Evolutionary conservation across 2,329 filamentous ascomycete genomes (phyloP).

Genomic region (Aspergillus melleus): DNA sequence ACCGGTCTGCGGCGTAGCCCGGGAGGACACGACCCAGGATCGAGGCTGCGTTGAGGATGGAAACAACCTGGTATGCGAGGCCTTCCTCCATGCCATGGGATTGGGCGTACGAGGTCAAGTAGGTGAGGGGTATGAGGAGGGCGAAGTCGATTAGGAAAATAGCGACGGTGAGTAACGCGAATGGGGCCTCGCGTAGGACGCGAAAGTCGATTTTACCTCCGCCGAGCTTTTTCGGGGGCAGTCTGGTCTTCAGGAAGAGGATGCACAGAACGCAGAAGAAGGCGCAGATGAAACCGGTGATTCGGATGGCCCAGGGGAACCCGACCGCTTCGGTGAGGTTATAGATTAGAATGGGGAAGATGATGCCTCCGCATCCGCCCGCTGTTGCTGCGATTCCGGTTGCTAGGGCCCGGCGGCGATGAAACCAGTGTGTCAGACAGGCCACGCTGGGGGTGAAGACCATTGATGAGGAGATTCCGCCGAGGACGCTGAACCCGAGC

Average conservation of each 20-base stretch:
- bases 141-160: constrained; percentile 3
- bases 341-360: neutral
- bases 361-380: neutral
- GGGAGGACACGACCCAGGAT: constrained; percentile 25
- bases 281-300: constrained; percentile 7
- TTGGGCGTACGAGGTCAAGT: constrained; percentile 6
- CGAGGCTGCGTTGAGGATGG: constrained; percentile 12
- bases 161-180: neutral
- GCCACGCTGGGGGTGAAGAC: constrained; percentile 24
- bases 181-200: neutral
- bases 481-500: neutral
- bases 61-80: neutral
- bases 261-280: neutral
- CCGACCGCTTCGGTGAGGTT: constrained; percentile 15
- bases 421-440: constrained; percentile 1
- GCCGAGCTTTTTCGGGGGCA: neutral
- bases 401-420: neutral
- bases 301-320: constrained; percentile 13
- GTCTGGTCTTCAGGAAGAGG: neutral
- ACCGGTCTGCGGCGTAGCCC: constrained; percentile 25
- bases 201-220: neutral
- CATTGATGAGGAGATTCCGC: constrained; percentile 14
- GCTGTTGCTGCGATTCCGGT: constrained; percentile 1
- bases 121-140: neutral
- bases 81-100: neutral